Percentiles rank a stretch among this genome's conserved stretches.
phyloP scores from a whole-genome alignment of 257 asterid genomes.

The Solanum corneliomulleri region DNA sequence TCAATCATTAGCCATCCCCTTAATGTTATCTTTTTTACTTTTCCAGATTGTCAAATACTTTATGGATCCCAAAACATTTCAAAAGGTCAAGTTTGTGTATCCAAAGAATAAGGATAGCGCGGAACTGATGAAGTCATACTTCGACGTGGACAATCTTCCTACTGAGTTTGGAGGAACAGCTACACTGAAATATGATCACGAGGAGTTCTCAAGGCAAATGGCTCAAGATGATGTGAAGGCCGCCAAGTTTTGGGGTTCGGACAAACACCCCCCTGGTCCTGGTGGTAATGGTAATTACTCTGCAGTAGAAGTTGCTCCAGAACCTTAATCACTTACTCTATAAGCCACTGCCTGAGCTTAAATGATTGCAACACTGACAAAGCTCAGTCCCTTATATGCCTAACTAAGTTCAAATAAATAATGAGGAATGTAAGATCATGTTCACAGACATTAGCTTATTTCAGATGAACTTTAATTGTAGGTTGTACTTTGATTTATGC shows the following conservation, averaged over 20 bases:
- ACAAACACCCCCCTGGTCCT: conserved; percentile 16
- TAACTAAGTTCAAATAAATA: neutral
- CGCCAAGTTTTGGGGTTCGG: conserved; percentile 68
- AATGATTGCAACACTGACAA: neutral
- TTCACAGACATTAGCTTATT: neutral
- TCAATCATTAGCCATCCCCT: neutral
- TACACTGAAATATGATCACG: conserved; percentile 71
- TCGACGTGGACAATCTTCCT: conserved; percentile 83
- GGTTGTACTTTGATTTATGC: neutral
- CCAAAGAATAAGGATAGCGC: conserved; percentile 86
- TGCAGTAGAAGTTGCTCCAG: conserved; percentile 67
- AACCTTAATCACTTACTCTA: conserved; percentile 33
- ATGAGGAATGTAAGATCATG: neutral
- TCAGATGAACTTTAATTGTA: neutral
- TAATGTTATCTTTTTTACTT: neutral
- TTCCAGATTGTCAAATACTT: conserved; percentile 85
- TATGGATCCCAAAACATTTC: conserved; percentile 76
- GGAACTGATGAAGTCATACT: conserved; percentile 70
- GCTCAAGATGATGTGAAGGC: conserved; percentile 64
- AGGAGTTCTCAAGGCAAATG: conserved; percentile 82
- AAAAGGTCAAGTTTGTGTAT: conserved; percentile 91
- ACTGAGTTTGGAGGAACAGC: conserved; percentile 90
- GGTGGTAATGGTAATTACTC: conserved; percentile 11
- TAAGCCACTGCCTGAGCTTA: conserved; percentile 9
- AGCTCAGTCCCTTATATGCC: neutral